A percentile compares a stretch with the other conserved stretches of the same genome.
phyloP scores from a whole-genome alignment of 352 stramenopile genomes.

The Phytophthora pistaciae region DNA sequence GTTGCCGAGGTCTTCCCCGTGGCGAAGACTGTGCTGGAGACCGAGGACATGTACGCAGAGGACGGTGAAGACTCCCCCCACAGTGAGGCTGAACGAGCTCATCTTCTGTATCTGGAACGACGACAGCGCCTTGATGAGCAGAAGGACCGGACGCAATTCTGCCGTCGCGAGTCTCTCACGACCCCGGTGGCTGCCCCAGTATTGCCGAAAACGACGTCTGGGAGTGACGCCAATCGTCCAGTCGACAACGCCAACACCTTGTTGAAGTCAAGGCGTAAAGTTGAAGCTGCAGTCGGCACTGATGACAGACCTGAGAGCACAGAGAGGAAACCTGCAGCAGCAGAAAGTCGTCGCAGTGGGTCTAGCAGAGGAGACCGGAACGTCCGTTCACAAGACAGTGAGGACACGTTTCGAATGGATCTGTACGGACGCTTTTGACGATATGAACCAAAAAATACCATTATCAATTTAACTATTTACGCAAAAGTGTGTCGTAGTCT shows the following conservation, averaged over 20 bases:
- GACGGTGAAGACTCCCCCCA: slow-evolving; percentile 15
- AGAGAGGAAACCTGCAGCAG: slow-evolving; percentile 12
- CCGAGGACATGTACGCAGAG: slow-evolving; percentile 19
- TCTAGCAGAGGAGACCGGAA: neutral
- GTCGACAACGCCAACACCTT: neutral
- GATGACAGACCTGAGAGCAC: neutral
- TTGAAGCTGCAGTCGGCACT: neutral
- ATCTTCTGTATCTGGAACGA: slow-evolving; percentile 31
- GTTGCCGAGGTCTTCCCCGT: slow-evolving; percentile 31
- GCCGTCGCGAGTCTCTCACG: slow-evolving; percentile 9
- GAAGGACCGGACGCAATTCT: slow-evolving; percentile 6
- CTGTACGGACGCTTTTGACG: slow-evolving; percentile 40
- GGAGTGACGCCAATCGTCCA: neutral
- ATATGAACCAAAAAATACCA: neutral
- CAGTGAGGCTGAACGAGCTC: slow-evolving; percentile 31
- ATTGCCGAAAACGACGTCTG: neutral
- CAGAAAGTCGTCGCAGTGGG: slow-evolving; percentile 10
- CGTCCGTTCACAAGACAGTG: slow-evolving; percentile 11
- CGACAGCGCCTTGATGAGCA: slow-evolving; percentile 22
- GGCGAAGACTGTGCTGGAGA: slow-evolving; percentile 34
- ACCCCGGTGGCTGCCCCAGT: neutral
- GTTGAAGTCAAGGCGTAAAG: neutral
- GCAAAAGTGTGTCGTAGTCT: neutral
- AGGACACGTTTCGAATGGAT: slow-evolving; percentile 40
- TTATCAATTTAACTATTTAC: neutral